A percentile compares a stretch with the other conserved stretches of the same genome.
These are phyloP conservation scores for Tetrahymena borealis DNA, from an alignment of 73 alveolate species.

Conservation along the genomic window DNA sequence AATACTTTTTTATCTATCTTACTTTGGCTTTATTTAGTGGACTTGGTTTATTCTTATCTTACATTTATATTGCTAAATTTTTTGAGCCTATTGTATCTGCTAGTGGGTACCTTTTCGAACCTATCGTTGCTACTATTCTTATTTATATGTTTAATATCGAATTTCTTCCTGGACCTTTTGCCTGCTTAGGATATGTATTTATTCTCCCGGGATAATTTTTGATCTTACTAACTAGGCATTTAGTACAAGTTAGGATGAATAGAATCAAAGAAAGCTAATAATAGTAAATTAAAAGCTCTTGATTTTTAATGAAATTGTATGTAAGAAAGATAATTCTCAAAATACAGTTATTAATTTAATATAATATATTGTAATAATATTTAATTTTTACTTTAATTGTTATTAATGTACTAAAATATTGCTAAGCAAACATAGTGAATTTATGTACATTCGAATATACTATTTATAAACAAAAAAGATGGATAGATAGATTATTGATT, in stretches of 20 bases:
- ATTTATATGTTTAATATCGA: slow-evolving; percentile 3
- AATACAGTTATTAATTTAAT: too few relatives aligned
- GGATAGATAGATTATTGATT: too few relatives aligned
- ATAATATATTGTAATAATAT: too few relatives aligned
- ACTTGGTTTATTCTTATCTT: slow-evolving; percentile 19
- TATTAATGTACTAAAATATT: too few relatives aligned
- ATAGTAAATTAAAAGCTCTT: too few relatives aligned
- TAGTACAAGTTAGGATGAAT: not conserved
- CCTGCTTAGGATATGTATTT: slow-evolving; percentile 25
- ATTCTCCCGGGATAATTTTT: not conserved
- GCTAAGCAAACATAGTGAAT: too few relatives aligned
- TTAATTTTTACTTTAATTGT: too few relatives aligned
- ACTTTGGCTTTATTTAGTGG: not conserved
- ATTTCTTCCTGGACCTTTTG: slow-evolving; percentile 27
- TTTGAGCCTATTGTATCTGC: slow-evolving; percentile 38
- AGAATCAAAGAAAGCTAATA: not conserved
- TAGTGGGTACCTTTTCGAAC: slow-evolving; percentile 26
- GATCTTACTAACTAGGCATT: not conserved
- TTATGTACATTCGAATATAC: too few relatives aligned
- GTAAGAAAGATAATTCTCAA: too few relatives aligned
- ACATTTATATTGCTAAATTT: slow-evolving; percentile 6
- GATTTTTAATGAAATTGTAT: too few relatives aligned
- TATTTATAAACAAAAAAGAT: too few relatives aligned
- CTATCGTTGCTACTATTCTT: slow-evolving; percentile 15
- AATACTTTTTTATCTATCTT: not conserved